A percentile compares a stretch with the other conserved stretches of the same genome.
These are phyloP conservation scores for Artemisia tridentata DNA, from an alignment of 129 eudicot species.

Conservation along the genomic window DNA sequence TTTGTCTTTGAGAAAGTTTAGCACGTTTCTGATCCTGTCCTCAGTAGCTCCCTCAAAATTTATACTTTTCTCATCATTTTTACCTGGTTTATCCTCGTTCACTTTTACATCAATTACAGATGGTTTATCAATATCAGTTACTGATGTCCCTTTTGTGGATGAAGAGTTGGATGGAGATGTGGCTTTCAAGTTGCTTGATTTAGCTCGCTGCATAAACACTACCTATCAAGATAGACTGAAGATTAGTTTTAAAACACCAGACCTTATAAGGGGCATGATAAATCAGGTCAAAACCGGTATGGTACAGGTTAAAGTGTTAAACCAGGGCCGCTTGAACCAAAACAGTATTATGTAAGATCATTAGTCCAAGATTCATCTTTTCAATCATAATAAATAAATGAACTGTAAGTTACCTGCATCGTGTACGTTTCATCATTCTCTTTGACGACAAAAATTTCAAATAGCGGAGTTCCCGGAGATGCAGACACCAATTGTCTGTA, in stretches of 20 bases:
- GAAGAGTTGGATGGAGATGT: conserved; percentile 45
- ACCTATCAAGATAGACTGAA: conserved; percentile 46
- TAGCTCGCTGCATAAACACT: conserved; percentile 70
- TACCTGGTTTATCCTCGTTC: conserved; percentile 60
- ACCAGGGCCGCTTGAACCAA: no score
- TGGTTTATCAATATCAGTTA: conserved; percentile 46
- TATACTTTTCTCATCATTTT: conserved; percentile 60
- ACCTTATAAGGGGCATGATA: conserved; percentile 1
- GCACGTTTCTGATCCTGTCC: conserved; percentile 77
- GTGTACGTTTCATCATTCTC: conserved; percentile 56
- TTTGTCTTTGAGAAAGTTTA: conserved; percentile 90
- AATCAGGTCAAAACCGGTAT: neutral
- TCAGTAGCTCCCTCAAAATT: conserved; percentile 80
- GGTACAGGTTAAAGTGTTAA: no score
- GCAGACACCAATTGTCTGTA: conserved; percentile 89
- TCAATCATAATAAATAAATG: conserved; percentile 13
- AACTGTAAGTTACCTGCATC: conserved; percentile 65
- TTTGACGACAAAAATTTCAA: conserved; percentile 93
- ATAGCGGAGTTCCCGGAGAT: conserved; percentile 95
- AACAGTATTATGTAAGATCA: neutral
- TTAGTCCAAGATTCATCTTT: conserved; percentile 10
- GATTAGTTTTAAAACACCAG: neutral
- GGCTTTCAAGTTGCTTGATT: conserved; percentile 47
- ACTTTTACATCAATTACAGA: conserved; percentile 67
- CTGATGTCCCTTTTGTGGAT: conserved; percentile 58